Evolutionary conservation across 176 grass and related monocot species (phyloP), one percentile per base, ranked within the genome.

Genomic region (Musa schizocarpa): DNA sequence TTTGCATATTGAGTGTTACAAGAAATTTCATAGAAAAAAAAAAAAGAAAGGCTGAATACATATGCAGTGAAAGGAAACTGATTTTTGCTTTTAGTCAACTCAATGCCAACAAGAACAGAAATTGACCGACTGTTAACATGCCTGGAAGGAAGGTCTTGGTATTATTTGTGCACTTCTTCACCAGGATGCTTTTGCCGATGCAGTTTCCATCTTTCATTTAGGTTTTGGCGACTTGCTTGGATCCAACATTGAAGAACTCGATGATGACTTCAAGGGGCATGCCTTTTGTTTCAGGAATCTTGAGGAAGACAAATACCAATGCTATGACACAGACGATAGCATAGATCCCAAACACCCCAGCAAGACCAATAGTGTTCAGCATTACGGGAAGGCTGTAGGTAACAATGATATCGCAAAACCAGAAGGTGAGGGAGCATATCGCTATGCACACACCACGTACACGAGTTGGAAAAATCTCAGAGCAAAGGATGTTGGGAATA

Each of bases 401-500:
- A 27, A 97, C 90, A n/a, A 71, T 78, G 71, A 97, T 93, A 74
- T 97, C 86, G 3, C 80, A 80, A 27, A 97, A 81, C 93, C 93
- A 92, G 81, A 90, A 92, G 9, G 87, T 72, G 8, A 96, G 89
- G 0, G 93, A 87, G 82, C 93, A 92, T n/a, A 96, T 90, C 69
- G 93, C 87, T 69, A 92, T 92, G 87, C 93, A 90, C 13, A 92
- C 50, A 0, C 89, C 89, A 0, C 93, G 76, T 1, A 96, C 85
- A 14, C 87, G 83, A n/a, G 93, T 96, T 0, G 89, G 93, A 79
- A 96, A 96, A 50, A 92, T 92, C 81, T 92, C 93, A 0, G 89
- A 74, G 56, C 89, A 96, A 11, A 92, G 76, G 76, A 96, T 96
- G 79, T 88, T 92, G 19, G 93, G 93, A 78, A 96, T 79, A 70